phyloP scores from a whole-genome alignment of 257 asterid genomes.

The Solanum chiquidenum region DNA sequence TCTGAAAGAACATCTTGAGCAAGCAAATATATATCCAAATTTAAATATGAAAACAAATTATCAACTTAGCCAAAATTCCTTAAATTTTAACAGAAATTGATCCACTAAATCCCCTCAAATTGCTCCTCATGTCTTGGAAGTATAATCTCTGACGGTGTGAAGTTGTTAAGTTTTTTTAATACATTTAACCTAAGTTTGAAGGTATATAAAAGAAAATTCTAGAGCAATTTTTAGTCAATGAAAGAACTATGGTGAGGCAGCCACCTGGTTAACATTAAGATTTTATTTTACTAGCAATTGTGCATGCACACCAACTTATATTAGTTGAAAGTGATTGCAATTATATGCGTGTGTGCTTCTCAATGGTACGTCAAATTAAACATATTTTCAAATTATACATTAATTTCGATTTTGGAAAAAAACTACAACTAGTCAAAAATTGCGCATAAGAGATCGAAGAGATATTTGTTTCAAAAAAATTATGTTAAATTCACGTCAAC shows the following conservation, averaged over 20 bases:
- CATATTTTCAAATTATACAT: not conserved
- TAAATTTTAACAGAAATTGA: not conserved
- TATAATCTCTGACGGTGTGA: not conserved
- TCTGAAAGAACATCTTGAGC: too few species aligned
- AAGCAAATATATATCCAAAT: not conserved
- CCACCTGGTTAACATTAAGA: not conserved
- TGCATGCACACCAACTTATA: not conserved
- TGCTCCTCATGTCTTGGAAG: not conserved
- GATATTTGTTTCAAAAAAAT: too few species aligned
- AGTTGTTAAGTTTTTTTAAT: not conserved
- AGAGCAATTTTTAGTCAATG: not conserved
- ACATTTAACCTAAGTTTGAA: not conserved
- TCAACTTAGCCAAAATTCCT: not conserved
- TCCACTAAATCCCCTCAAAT: not conserved
- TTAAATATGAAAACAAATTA: not conserved
- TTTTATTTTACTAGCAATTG: not conserved
- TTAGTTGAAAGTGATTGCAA: not conserved
- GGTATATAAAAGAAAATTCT: not conserved
- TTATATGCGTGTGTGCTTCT: not conserved
- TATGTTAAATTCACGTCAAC: not conserved
- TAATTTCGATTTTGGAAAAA: not conserved
- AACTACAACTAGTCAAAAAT: too few species aligned
- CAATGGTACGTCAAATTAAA: not conserved
- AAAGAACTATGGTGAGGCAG: not conserved
- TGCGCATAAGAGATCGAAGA: too few species aligned